phyloP scores from a whole-genome alignment of 257 asterid genomes.

The Solanum paucissectum region DNA sequence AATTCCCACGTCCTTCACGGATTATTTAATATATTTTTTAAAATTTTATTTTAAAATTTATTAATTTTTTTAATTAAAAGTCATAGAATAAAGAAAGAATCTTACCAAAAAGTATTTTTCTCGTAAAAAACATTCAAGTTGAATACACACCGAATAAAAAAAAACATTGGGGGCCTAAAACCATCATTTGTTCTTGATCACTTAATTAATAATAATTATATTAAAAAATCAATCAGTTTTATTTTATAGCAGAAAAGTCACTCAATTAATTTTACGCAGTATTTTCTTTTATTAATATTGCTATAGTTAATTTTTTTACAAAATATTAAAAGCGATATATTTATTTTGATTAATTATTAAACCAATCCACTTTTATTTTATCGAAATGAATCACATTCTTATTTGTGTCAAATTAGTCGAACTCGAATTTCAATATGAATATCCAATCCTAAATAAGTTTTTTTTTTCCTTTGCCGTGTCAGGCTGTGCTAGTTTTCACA shows the following conservation, averaged over 20 bases:
- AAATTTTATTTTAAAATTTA: neutral
- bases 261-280: neutral
- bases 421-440: neutral
- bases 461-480: neutral
- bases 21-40: neutral
- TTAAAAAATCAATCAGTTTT: neutral
- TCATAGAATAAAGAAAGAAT: neutral
- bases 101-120: neutral
- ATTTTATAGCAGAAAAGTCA: neutral
- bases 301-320: neutral
- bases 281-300: neutral
- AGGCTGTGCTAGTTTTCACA: neutral
- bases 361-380: neutral
- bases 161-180: neutral
- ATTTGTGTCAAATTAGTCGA: neutral
- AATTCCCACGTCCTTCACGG: neutral
- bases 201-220: neutral
- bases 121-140: neutral
- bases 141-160: accelerated
- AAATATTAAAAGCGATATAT: neutral
- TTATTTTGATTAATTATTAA: neutral
- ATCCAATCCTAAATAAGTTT: neutral
- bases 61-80: neutral
- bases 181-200: neutral
- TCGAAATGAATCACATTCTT: neutral